Evolutionary conservation across 176 grass and related monocot genomes (phyloP).

Genomic region (Eleusine indica): DNA sequence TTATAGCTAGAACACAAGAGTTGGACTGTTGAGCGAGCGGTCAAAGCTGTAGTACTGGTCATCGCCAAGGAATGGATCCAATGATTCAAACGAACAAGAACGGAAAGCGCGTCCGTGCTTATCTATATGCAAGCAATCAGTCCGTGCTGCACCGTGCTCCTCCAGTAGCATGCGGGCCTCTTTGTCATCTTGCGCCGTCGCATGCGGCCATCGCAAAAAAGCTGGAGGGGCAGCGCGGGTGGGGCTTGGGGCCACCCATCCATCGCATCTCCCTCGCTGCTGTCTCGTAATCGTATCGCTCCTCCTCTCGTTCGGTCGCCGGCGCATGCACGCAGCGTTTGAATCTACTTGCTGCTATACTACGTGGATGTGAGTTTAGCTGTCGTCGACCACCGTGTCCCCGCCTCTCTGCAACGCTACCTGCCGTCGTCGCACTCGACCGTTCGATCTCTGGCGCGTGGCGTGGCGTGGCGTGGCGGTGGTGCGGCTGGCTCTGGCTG

Average conservation of each 20-base stretch:
- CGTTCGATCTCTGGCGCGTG: background rate
- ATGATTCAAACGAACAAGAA: slow-evolving; percentile 12
- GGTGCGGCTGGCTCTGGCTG: too few relatives aligned
- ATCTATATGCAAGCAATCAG: background rate
- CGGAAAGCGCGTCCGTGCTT: slow-evolving; percentile 7
- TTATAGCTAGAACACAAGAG: background rate
- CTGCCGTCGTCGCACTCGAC: background rate
- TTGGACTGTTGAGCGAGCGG: background rate
- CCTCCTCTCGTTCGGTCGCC: background rate
- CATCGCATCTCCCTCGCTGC: slow-evolving; percentile 39
- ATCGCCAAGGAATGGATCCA: background rate
- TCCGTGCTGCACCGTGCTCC: background rate
- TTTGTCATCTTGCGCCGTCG: slow-evolving; percentile 18
- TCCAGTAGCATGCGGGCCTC: background rate
- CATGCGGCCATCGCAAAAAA: background rate
- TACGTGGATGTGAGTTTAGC: slow-evolving; percentile 32
- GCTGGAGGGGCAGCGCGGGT: background rate
- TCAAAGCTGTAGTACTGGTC: slow-evolving; percentile 16
- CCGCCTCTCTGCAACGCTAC: background rate
- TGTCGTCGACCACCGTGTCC: slow-evolving; percentile 27
- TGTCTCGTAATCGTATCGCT: slow-evolving; percentile 30
- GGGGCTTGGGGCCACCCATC: background rate
- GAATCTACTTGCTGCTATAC: slow-evolving; percentile 30
- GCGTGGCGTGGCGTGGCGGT: too few relatives aligned
- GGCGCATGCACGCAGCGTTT: slow-evolving; percentile 33